A percentile compares a stretch with the other conserved stretches of the same genome.
Conservation (phyloP, 257 asterid species). For the Nicotiana noctiflora region DNA sequence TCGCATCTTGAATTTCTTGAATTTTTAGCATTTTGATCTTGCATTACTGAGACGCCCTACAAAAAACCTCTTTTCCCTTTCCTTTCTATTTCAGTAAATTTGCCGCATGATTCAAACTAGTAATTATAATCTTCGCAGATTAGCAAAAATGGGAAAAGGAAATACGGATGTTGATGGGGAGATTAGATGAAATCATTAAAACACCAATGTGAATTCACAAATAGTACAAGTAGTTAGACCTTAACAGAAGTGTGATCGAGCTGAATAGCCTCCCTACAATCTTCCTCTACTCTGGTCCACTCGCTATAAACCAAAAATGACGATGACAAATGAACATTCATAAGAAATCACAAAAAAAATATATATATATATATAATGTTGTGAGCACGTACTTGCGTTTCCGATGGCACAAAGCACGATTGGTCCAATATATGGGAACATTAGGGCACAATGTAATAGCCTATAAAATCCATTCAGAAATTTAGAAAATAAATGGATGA, state of each 20-base stretch:
- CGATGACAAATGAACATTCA: not conserved
- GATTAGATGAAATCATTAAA: not conserved
- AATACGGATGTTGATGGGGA: not conserved
- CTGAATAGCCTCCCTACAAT: constrained; percentile 55
- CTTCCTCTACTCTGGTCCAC: constrained; percentile 75
- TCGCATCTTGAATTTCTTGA: too few species aligned
- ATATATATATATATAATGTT: not conserved
- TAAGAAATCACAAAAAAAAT: not conserved
- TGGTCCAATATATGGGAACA: constrained; percentile 77
- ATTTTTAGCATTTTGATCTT: too few species aligned
- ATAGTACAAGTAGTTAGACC: constrained; percentile 20
- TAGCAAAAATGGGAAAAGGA: not conserved
- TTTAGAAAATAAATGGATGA: not conserved
- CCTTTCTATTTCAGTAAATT: not conserved
- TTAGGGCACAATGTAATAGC: constrained; percentile 88
- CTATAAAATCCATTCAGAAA: constrained; percentile 25
- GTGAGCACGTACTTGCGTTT: constrained; percentile 53
- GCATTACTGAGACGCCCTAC: not conserved
- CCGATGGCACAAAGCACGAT: constrained; percentile 82
- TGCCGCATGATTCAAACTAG: not conserved
- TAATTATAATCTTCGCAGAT: not conserved
- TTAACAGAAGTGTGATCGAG: constrained; percentile 56
- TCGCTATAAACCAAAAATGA: constrained; percentile 33
- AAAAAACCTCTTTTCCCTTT: not conserved
- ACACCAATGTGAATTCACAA: not conserved